Base-by-base conservation (phyloP, 495 filamentous ascomycete genomes). In the Daldinia loculata region DNA sequence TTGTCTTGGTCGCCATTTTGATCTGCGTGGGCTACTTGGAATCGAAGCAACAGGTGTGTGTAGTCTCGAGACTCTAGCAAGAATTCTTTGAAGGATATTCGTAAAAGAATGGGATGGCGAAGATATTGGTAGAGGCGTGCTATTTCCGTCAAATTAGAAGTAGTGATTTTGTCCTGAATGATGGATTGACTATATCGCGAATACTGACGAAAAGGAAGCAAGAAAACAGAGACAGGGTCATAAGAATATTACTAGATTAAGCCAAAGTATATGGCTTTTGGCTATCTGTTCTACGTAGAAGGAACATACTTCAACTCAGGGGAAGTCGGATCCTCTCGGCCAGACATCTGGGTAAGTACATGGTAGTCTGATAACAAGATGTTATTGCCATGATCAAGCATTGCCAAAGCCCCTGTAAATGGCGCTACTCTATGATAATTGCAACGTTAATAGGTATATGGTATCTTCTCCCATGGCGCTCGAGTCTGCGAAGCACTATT, bases 391-490 rank as follows among this genome's bases (percentile, higher is more conserved):
- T 24, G 19, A 48, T 48, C 43, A 48, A 11, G 4, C 22, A 22
- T 22, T 12, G n/a, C 9, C 19, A 48, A 41, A 48, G 50, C 3
- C 12, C 27, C 5, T 29, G 4, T n/a, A 30, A 53, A 53, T 53
- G 11, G 26, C 50, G 9, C 7, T 30, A 53, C 50, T 53, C 26
- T 53, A 53, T 9, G 30, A 53, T 4, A 30, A 53, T n/a, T 17
- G 14, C 26, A 17, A 30, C 50, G 43, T 24, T 29, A 30, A 30
- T 30, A 29, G 11, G 27, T 53, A 30, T 63, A 60, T 69, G 70
- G 65, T 59, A 61, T 73, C 65, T 34, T 72, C 57, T 27, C 15
- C 34, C 55, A 22, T 14, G 30, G 50, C 2, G 50, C 50, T 30
- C 26, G 26, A 53, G 24, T 29, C 50, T 53, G 50, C 50, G 14